Conservation (phyloP, 225 moss, liverwort and hornwort species). For the Climacium dendroides region DNA sequence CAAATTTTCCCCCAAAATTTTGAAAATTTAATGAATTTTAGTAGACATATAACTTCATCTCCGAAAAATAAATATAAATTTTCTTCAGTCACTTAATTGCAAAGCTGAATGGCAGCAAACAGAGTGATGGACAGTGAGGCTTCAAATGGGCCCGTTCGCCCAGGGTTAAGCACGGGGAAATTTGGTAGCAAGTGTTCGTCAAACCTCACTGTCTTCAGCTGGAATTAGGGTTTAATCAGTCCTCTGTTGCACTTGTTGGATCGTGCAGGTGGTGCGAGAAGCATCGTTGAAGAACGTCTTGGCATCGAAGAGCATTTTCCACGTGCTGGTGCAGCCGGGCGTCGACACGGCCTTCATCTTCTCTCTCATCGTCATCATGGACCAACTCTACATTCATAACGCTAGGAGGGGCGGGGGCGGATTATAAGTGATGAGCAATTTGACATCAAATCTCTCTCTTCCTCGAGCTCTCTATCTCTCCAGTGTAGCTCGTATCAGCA, state of each 20-base stretch:
- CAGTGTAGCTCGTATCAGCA: neutral
- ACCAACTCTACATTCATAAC: slow-evolving; percentile 13
- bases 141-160: no score
- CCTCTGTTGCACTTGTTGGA: neutral
- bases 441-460: neutral
- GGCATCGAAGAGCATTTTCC: slow-evolving; percentile 11
- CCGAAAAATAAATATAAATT: no score
- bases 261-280: slow-evolving; percentile 9
- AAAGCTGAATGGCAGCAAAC: no score
- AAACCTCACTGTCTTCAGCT: neutral
- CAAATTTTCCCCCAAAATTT: no score
- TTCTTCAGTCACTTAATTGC: no score
- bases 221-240: neutral
- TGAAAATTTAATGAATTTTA: no score
- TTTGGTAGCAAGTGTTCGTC: neutral
- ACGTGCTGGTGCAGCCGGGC: slow-evolving; percentile 14
- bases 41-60: no score
- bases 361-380: slow-evolving; percentile 27
- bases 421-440: neutral
- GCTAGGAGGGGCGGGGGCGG: neutral
- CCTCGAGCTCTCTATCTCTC: neutral
- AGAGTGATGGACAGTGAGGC: no score
- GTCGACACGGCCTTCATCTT: slow-evolving; percentile 30
- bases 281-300: slow-evolving; percentile 6
- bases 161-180: neutral